Percentiles rank a stretch among this genome's conserved stretches.
Evolutionary conservation across 805 yeast species (phyloP).

Genomic region (Saturnispora silvae): DNA sequence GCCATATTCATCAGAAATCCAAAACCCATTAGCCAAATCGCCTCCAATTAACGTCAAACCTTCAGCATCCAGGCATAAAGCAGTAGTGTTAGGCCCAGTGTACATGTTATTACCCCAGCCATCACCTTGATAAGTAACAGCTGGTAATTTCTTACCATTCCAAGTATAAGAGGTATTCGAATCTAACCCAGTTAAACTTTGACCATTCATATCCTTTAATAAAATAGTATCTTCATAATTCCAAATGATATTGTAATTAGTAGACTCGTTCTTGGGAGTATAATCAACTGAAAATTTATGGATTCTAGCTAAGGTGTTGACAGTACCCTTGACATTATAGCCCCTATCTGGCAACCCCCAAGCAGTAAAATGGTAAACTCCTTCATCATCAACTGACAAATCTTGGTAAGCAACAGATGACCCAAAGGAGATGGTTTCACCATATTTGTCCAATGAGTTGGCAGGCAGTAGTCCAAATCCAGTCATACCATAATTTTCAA

Average conservation of each 20-base stretch:
- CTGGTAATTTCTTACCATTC: conserved; percentile 22
- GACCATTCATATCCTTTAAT: conserved; percentile 24
- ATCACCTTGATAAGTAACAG: conserved; percentile 21
- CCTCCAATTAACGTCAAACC: conserved; percentile 21
- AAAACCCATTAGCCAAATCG: conserved; percentile 23
- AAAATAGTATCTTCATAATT: conserved; percentile 21
- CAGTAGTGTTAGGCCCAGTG: conserved; percentile 16
- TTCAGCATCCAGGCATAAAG: conserved; percentile 25
- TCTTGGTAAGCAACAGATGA: conserved; percentile 22
- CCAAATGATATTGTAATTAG: conserved; percentile 20
- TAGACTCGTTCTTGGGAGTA: conserved; percentile 17
- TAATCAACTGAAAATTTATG: conserved; percentile 18
- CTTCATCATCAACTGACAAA: conserved; percentile 14
- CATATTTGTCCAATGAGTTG: conserved; percentile 20
- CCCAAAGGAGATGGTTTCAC: conserved; percentile 26
- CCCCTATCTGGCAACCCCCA: conserved; percentile 27
- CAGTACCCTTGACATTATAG: conserved; percentile 25
- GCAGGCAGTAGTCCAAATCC: conserved; percentile 23
- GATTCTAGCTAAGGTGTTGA: conserved; percentile 21
- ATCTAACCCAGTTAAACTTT: conserved; percentile 22
- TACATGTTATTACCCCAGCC: conserved; percentile 22
- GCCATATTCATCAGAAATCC: conserved; percentile 28
- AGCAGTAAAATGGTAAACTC: conserved; percentile 21
- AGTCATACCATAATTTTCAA: conserved; percentile 20
- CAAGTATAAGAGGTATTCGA: conserved; percentile 19